These are phyloP conservation scores for Kurtzmaniella quercitrusa DNA, from an alignment of 1,139 yeast species.

Conservation along the genomic window DNA sequence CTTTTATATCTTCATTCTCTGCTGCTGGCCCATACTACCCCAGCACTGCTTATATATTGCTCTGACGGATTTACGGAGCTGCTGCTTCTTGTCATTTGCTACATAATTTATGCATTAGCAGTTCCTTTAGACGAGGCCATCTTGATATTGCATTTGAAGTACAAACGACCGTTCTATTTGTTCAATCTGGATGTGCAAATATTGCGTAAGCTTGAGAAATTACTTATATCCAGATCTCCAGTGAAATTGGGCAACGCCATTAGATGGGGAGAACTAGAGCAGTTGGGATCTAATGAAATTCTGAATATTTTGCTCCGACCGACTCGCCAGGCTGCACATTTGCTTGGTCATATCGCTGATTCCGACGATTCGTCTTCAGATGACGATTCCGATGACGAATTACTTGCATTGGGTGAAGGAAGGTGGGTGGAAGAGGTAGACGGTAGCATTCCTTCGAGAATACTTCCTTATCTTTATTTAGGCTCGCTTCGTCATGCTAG, in stretches of 20 bases:
- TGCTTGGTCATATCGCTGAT: conserved; percentile 25
- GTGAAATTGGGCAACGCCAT: conserved; percentile 6
- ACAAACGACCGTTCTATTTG: conserved; percentile 77
- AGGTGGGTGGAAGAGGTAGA: conserved; percentile 43
- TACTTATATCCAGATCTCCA: conserved; percentile 58
- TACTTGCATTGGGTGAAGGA: conserved; percentile 9
- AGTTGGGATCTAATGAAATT: conserved; percentile 26
- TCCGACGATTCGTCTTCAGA: conserved; percentile 15
- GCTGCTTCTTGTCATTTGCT: conserved; percentile 67
- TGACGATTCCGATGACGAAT: conserved; percentile 12
- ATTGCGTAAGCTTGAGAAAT: conserved; percentile 57
- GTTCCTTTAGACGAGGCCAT: conserved; percentile 49
- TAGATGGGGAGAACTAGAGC: conserved; percentile 25
- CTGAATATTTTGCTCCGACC: conserved; percentile 22
- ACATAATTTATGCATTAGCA: conserved; percentile 62
- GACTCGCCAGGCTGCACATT: conserved; percentile 2
- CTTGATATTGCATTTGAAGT: conserved; percentile 54
- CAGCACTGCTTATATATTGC: conserved; percentile 58
- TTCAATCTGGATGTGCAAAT: conserved; percentile 73
- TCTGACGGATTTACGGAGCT: conserved; percentile 93
- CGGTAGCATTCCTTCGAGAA: conserved; percentile 70
- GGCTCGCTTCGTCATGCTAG: conserved; percentile 86
- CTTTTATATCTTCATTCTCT: conserved; percentile 43
- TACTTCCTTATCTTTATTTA: conserved; percentile 77
- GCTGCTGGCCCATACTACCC: conserved; percentile 8